These are phyloP conservation scores for Boletus rubropictus DNA, from an alignment of 768 basidiomycete species.

Conservation along the genomic window DNA sequence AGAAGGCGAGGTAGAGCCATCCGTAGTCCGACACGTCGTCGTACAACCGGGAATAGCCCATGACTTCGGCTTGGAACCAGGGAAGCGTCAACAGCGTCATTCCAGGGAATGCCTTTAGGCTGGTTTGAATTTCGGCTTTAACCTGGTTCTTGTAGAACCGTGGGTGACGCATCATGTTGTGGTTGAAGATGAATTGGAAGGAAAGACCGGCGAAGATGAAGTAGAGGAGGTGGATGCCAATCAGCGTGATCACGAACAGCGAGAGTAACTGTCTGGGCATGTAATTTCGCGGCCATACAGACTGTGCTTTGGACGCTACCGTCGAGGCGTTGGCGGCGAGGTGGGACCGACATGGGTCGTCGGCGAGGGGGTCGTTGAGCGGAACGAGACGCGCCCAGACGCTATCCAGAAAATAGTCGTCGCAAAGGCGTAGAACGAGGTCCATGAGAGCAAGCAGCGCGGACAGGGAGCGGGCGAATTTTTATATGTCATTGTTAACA, in stretches of 20 bases:
- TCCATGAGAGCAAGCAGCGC: constrained; percentile 55
- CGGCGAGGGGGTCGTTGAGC: constrained; percentile 39
- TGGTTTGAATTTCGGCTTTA: constrained; percentile 67
- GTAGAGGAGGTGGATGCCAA: constrained; percentile 83
- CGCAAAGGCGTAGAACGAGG: constrained; percentile 58
- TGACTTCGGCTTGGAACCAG: constrained; percentile 90
- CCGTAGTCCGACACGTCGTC: constrained; percentile 76
- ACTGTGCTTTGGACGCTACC: constrained; percentile 37
- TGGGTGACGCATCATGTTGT: constrained; percentile 92
- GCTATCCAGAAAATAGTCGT: constrained; percentile 71
- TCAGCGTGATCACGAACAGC: constrained; percentile 60
- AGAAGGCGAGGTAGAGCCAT: constrained; percentile 62
- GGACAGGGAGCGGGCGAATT: not conserved
- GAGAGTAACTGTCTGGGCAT: constrained; percentile 74
- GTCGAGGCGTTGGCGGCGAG: constrained; percentile 36
- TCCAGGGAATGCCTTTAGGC: constrained; percentile 70
- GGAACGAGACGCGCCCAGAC: constrained; percentile 77
- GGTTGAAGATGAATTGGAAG: constrained; percentile 86
- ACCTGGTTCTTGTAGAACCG: constrained; percentile 89
- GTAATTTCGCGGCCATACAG: constrained; percentile 84
- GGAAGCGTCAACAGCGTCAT: constrained; percentile 86
- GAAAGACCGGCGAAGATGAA: constrained; percentile 83
- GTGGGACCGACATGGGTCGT: constrained; percentile 17
- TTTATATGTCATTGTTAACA: constrained; percentile 21
- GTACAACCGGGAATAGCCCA: constrained; percentile 79